Base-by-base conservation (phyloP, 768 basidiomycete genomes). In the Tulasnella sp. region DNA sequence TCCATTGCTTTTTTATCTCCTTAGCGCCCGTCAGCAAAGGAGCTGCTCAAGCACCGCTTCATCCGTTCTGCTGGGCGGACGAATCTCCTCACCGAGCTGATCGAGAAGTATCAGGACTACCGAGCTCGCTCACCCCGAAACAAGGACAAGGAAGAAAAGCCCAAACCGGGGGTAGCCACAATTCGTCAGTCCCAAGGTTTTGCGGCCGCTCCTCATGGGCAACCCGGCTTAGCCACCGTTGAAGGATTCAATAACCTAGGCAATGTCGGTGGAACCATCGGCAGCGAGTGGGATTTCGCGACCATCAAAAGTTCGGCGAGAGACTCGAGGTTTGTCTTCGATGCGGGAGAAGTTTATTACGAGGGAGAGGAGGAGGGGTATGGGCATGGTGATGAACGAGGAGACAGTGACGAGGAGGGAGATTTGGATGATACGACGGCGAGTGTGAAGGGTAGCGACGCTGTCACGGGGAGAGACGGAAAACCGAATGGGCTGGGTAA, bases 221-320 rank as follows among this genome's bases (percentile, higher is more conserved):
- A 67, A 67, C 16, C 35, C 18, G 79, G 48, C 26, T 32, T n/a
- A 23, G 20, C 67, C 29, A 77, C 80, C 13, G 29, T 80, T n/a
- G 77, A 76, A 80, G 80, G 18, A 51, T 70, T 44, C 18, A 77
- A 77, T 13, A 77, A 76, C 44, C 70, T 73, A 15, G 39, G 51
- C 39, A 81, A 80, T 16, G 70, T 77, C 20, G 71, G 75, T 79
- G 90, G 88, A 69, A 94, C 95, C 1, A 88, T 97, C 84, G 89
- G 90, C 82, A 96, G 93, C 82, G 95, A 95, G 80, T 99, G 97
- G 98, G 94, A 93, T 83, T 99, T 99, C 83, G 96, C 96, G 81
- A 96, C 94, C 2, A 86, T 95, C 81, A 78, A 82, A 40, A 91
- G 87, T 5, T 78, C 79, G 23, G 76, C 75, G 73, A 89, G 90